A percentile compares a stretch with the other conserved stretches of the same genome.
phyloP scores from a whole-genome alignment of 768 basidiomycete genomes.

The Russula ochroleuca region DNA sequence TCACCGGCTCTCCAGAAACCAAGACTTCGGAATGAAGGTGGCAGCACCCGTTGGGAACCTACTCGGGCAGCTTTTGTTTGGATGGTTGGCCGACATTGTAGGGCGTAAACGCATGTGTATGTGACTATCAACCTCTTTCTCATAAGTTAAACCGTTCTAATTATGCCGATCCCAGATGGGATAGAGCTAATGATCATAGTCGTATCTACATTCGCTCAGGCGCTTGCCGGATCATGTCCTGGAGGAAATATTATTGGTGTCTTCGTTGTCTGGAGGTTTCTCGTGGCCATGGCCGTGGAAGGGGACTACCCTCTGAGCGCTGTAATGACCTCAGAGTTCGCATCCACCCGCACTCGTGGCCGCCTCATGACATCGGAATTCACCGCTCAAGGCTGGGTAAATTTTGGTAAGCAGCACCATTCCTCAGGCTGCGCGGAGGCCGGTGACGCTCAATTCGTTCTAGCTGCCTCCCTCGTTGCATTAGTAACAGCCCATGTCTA shows the following conservation, averaged over 20 bases:
- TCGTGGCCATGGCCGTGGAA: conserved; percentile 60
- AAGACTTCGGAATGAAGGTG: conserved; percentile 41
- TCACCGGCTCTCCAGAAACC: conserved; percentile 3
- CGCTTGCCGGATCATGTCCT: conserved; percentile 61
- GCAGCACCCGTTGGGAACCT: conserved; percentile 41
- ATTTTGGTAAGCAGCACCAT: conserved; percentile 48
- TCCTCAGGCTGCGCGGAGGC: neutral
- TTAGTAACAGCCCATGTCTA: conserved; percentile 61
- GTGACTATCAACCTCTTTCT: conserved; percentile 9
- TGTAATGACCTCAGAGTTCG: conserved; percentile 86
- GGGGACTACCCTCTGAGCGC: conserved; percentile 85
- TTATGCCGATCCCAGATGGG: conserved; percentile 43
- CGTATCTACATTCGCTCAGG: conserved; percentile 71
- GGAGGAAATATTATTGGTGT: conserved; percentile 71
- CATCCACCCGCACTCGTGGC: conserved; percentile 69
- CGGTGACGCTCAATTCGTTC: neutral
- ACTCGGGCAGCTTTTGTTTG: conserved; percentile 42
- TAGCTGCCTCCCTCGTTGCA: conserved; percentile 63
- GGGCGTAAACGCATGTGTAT: conserved; percentile 58
- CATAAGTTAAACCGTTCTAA: neutral
- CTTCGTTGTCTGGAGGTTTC: conserved; percentile 80
- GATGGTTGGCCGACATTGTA: conserved; percentile 42
- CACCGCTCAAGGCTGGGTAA: conserved; percentile 85
- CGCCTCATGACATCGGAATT: conserved; percentile 88
- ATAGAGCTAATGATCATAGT: conserved; percentile 79